Evolutionary conservation across 148 eudicot species (phyloP).

Genomic region (Agrostemma githago): DNA sequence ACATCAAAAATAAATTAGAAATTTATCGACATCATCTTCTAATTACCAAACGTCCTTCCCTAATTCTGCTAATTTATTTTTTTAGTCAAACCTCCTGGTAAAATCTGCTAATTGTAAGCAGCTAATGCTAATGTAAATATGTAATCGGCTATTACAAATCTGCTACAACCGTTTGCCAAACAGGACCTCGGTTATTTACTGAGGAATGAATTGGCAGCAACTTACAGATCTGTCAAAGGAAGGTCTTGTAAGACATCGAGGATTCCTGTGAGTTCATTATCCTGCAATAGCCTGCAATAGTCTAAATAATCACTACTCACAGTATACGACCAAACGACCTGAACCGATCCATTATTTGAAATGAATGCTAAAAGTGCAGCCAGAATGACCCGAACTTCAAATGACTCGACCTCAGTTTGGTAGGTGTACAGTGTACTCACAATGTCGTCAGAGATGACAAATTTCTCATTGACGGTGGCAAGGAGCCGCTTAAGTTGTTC

Average conservation of each 20-base stretch:
- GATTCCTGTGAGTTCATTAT: slow-evolving; percentile 64
- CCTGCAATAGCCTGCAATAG: slow-evolving; percentile 71
- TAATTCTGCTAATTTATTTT: too few species aligned
- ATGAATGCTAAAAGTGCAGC: too few species aligned
- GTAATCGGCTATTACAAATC: too few species aligned
- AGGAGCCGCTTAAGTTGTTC: slow-evolving; percentile 62
- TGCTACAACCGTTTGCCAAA: not conserved
- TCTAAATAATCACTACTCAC: not conserved
- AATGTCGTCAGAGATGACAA: slow-evolving; percentile 57
- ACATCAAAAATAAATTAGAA: slow-evolving; percentile 16
- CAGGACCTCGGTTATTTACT: not conserved
- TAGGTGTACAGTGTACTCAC: slow-evolving; percentile 36
- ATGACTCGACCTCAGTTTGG: not conserved
- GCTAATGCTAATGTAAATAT: too few species aligned
- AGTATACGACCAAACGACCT: not conserved
- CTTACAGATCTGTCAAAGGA: slow-evolving; percentile 64
- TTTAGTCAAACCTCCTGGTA: too few species aligned
- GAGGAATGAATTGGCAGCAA: not conserved
- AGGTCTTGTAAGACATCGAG: slow-evolving; percentile 78
- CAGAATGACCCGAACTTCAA: too few species aligned
- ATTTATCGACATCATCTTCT: not conserved
- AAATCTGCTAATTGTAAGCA: too few species aligned
- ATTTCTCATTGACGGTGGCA: slow-evolving; percentile 81
- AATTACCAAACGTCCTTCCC: too few species aligned
- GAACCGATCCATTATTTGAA: not conserved